Percentiles rank a stretch among this genome's conserved stretches.
Evolutionary conservation across 345 rosid genomes (phyloP).

Genomic region (Heritiera littoralis): DNA sequence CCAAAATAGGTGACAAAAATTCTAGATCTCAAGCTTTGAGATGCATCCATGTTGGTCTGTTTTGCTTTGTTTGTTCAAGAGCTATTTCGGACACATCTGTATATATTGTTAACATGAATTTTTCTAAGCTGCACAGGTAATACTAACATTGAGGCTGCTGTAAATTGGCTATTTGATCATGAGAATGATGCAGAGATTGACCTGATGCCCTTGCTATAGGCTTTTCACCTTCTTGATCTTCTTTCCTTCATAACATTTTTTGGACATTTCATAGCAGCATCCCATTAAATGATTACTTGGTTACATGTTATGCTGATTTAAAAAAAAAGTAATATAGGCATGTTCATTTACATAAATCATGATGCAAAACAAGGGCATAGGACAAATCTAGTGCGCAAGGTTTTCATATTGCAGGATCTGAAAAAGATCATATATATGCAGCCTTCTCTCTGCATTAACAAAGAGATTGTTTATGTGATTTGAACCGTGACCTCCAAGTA

Average conservation of each 20-base stretch:
- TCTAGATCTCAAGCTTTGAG: too few species aligned
- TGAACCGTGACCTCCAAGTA: too few species aligned
- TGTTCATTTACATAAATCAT: neutral
- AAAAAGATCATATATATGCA: too few species aligned
- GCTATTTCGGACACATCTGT: neutral
- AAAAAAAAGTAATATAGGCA: neutral
- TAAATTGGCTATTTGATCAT: slow-evolving; percentile 80
- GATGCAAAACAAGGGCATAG: neutral
- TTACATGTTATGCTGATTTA: too few species aligned
- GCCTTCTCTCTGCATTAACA: too few species aligned
- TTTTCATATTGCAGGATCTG: too few species aligned
- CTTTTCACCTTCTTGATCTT: slow-evolving; percentile 8
- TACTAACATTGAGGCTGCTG: slow-evolving; percentile 58
- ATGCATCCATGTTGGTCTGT: neutral
- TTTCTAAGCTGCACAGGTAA: slow-evolving; percentile 47
- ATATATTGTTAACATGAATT: neutral
- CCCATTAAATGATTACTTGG: neutral
- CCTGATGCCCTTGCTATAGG: slow-evolving; percentile 63
- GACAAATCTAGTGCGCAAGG: too few species aligned
- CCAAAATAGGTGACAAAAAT: too few species aligned
- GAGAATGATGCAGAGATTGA: slow-evolving; percentile 65
- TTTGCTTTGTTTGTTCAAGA: neutral
- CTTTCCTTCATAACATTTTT: neutral
- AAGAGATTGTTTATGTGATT: too few species aligned
- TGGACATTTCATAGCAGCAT: neutral